Base-by-base conservation (phyloP, 345 rosid species). In the Melastoma malabathricum region DNA sequence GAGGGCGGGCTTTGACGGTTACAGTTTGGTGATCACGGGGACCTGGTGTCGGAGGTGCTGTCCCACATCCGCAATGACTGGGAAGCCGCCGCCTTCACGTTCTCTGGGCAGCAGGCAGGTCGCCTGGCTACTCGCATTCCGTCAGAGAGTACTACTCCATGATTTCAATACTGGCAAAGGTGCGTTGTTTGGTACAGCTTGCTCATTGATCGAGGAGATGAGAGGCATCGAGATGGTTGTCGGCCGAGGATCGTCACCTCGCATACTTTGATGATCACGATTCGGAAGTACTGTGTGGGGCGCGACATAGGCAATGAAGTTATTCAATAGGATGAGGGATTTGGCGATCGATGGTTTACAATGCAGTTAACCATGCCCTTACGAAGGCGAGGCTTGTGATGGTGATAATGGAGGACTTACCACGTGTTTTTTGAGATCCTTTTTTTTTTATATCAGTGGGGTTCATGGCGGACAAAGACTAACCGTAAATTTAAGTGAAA, bases 171-270 rank as follows among this genome's bases (percentile, higher is more conserved):
- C 82, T 87, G 14, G 89, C 86, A 43, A 87, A 92, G 61, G 77
- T 77, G 93, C 75, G 92, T 67, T 87, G 73, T 92, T 87, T 44
- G 95, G 82, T 69, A 84, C 93, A 8, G 95, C 96, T 4, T 92
- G 95, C 95, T 51, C 68, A 1, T 70, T 92, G 74, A 73, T 92
- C 50, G 89, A 92, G 56, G 95, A 92, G 71, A 80, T 87, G 95
- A 72, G 77, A 69, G 83, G 43, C 62, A 64, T 4, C 58, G 31
- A 44, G 59, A 59, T 10, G 80, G 9, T 31, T 6, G 38, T 31
- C 1, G 72, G 44, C 68, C 71, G 19, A 80, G 77, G 65, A 74
- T 90, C 41, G 77, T 84, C 44, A 79, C 77, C 15, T 73, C 90
- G 1, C 93, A 82, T 68, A 87, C 93, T 46, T 72, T 87, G 51